Evolutionary conservation across 139 green algal species (phyloP).

Genomic region (Medakamo hakoo): DNA sequence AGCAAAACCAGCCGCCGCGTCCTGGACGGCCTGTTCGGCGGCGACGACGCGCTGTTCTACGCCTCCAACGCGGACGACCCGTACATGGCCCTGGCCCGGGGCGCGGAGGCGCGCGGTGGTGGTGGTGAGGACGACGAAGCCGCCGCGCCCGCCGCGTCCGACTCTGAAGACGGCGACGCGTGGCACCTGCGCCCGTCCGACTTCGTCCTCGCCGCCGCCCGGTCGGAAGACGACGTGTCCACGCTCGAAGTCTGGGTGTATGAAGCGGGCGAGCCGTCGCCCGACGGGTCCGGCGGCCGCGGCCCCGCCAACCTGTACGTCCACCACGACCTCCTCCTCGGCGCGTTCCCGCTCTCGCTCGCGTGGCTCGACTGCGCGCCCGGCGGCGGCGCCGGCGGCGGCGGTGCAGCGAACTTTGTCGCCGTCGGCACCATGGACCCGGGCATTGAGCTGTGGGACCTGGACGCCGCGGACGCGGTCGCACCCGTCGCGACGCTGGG

Average conservation of each 20-base stretch:
- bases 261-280: slow-evolving; percentile 64
- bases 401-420: slow-evolving; percentile 46
- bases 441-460: slow-evolving; percentile 93
- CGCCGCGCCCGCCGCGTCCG: slow-evolving; percentile 3
- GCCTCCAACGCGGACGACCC: slow-evolving; percentile 13
- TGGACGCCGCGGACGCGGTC: slow-evolving; percentile 74
- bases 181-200: slow-evolving; percentile 44
- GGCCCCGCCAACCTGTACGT: slow-evolving; percentile 74
- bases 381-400: neutral
- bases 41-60: neutral
- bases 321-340: slow-evolving; percentile 90
- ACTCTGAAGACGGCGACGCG: slow-evolving; percentile 46
- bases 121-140: neutral
- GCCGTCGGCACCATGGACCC: slow-evolving; percentile 81
- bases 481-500: slow-evolving; percentile 68
- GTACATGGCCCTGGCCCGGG: slow-evolving; percentile 7
- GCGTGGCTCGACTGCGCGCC: slow-evolving; percentile 73
- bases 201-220: slow-evolving; percentile 72
- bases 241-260: slow-evolving; percentile 94
- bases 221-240: slow-evolving; percentile 86
- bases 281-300: slow-evolving; percentile 16
- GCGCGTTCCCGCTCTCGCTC: slow-evolving; percentile 78
- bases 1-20: neutral
- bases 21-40: neutral
- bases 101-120: neutral